A percentile compares a stretch with the other conserved stretches of the same genome.
phyloP scores from a whole-genome alignment of 1,139 yeast species.

The Yamadazyma taylorii region DNA sequence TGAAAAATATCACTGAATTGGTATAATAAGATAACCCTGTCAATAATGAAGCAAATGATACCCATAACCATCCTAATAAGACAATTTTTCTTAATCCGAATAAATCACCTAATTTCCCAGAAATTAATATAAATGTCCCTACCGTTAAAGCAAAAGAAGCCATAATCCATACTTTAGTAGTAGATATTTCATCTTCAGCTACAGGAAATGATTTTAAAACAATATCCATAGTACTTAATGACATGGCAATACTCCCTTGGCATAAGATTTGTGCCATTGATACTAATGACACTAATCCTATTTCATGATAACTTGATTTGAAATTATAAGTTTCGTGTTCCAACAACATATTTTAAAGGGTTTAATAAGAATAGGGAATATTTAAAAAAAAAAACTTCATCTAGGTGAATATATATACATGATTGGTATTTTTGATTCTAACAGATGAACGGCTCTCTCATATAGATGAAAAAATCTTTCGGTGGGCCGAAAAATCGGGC shows the following conservation, averaged over 20 bases:
- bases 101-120: constrained; percentile 61
- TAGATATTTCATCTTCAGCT: constrained; percentile 12
- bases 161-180: constrained; percentile 52
- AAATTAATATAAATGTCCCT: constrained; percentile 58
- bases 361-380: neutral
- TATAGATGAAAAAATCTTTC: neutral
- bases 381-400: neutral
- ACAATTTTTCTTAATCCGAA: constrained; percentile 49
- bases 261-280: constrained; percentile 42
- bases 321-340: constrained; percentile 13
- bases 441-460: too few relatives aligned
- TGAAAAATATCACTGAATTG: constrained; percentile 45
- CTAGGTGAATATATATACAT: neutral
- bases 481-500: constrained; percentile 4
- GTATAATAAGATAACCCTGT: constrained; percentile 49
- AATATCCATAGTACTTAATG: constrained; percentile 40
- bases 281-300: constrained; percentile 28
- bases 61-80: constrained; percentile 46
- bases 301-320: constrained; percentile 27
- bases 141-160: constrained; percentile 57
- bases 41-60: constrained; percentile 44
- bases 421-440: too few relatives aligned
- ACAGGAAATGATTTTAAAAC: constrained; percentile 29
- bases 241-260: constrained; percentile 42
- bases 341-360: neutral